Base-by-base conservation (phyloP, 2,329 filamentous ascomycete genomes). In the Colletotrichum sp. region DNA sequence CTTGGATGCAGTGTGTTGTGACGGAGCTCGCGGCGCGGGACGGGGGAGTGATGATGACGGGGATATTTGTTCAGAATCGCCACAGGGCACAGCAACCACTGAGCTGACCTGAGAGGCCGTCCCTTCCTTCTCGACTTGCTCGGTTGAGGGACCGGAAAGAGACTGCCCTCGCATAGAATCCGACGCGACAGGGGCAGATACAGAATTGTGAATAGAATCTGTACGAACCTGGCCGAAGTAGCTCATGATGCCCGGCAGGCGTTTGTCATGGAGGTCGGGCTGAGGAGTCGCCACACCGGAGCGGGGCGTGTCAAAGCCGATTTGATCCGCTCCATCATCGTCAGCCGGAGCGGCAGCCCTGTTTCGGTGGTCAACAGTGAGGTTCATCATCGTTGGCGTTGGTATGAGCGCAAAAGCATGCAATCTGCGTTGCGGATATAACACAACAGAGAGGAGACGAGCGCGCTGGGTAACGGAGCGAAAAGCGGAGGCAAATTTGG, bases 181-280 rank as follows among this genome's bases (percentile, higher is more conserved):
- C 75, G 81, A 82, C 76, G 81, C 80, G 77, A 80, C 81, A 81
- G 84, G 80, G 79, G 84, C 83, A 81, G 82, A 81, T 83, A 76
- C 75, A 76, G 75, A 76, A 73, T 71, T 77, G 69, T 76, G 77
- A 78, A 71, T 66, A 93, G 93, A 92, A 89, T 91, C 92, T 90
- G 92, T 91, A 98, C 97, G 93, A 98, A 99, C 97, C 96, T 99
- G 97, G 89, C 94, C 94, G 91, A 99, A 98, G 90, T 97, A 98
- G 90, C 94, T 98, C 91, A 97, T 94, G 89, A 99, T 98, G 85
- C 96, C 95, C 80, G 97, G 97, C 84, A 98, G 90, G 87, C 97
- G 94, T 88, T 98, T 98, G 89, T 99, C 97, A 83, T 95, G 93
- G 78, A 94, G 93, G 87, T 99, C 96, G 80, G 97, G 97, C 83